Base-by-base conservation (phyloP, 305 asterid species). In the Euphrasia arctica region DNA sequence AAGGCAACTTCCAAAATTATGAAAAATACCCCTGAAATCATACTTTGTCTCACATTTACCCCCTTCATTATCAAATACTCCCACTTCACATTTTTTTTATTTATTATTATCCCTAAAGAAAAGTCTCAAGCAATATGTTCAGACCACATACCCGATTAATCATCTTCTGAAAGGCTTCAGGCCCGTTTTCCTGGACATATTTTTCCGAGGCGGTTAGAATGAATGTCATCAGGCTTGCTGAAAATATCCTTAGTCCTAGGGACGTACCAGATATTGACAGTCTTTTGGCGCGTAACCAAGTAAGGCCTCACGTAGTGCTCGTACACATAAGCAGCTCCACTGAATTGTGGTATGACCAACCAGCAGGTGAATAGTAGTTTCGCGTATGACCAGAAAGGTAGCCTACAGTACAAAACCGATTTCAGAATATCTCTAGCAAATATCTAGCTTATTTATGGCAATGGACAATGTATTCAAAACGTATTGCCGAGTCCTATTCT, bases 331-430 rank as follows among this genome's bases (percentile, higher is more conserved):
- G 98, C 97, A 61, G 97, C 97, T 65, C 97, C 98, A 58, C 86
- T 90, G 83, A 92, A 92, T 80, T 90, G 83, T 0, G 98, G 98
- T 62, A 92, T 85, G 64, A 92, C 97, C 78, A 92, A 78, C 98
- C 98, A 92, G 82, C 97, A 90, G 54, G 96, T 92, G 59, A 85
- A 76, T 8, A 92, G 81, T 74, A 92, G 83, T 79, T 92, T 92
- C 32, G 77, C 80, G 56, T 92, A 92, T 13, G 97, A 83, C 98
- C 98, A 92, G 79, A 92, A 74, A 11, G 97, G 97, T 52, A 92
- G 60, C 96, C 98, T 92, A 75, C 15, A 48, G 66, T 41, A 74
- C 56, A 66, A 27, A 1, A 54, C 7, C 42, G 31, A 70, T 3
- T 52, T 42, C 48, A 63, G 65, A 31, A 31, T 31, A 31, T 31